Conservation (phyloP, 2,329 filamentous ascomycete species). For the Penicillium sp. region DNA sequence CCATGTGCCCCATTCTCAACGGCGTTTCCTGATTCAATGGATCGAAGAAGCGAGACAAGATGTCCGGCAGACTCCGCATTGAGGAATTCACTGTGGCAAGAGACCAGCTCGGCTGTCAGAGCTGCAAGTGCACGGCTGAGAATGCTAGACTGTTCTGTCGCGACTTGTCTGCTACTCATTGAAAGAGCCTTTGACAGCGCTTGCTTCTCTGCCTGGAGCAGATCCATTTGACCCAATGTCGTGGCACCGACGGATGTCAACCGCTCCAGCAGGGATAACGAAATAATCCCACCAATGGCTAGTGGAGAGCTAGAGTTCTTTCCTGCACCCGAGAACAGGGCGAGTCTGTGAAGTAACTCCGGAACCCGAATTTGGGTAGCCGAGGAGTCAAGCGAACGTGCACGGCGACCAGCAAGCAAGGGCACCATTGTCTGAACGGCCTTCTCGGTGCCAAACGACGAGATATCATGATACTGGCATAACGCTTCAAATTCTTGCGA, state of each 20-base stretch:
- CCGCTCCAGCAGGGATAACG: slow-evolving; percentile 62
- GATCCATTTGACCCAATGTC: slow-evolving; percentile 64
- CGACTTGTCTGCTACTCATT: slow-evolving; percentile 57
- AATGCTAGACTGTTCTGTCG: slow-evolving; percentile 57
- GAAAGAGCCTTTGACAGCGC: slow-evolving; percentile 64
- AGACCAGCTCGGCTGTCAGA: slow-evolving; percentile 42
- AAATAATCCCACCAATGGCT: slow-evolving; percentile 57
- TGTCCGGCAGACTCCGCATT: slow-evolving; percentile 35
- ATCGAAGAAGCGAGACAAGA: slow-evolving; percentile 32
- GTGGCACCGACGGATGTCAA: slow-evolving; percentile 60
- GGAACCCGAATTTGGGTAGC: slow-evolving; percentile 42
- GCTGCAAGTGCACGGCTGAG: slow-evolving; percentile 57
- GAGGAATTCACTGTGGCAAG: slow-evolving; percentile 45
- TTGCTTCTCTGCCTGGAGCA: slow-evolving; percentile 70
- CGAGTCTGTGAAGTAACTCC: slow-evolving; percentile 43
- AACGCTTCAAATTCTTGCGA: slow-evolving; percentile 53
- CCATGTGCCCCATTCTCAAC: slow-evolving; percentile 21
- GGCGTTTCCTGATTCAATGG: slow-evolving; percentile 32
- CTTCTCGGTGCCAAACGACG: slow-evolving; percentile 25
- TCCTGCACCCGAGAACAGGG: slow-evolving; percentile 45
- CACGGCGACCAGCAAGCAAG: slow-evolving; percentile 47
- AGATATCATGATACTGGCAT: slow-evolving; percentile 53
- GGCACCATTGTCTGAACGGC: slow-evolving; percentile 41
- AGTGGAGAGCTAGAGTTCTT: slow-evolving; percentile 41
- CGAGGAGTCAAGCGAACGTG: slow-evolving; percentile 43